Evolutionary conservation across 129 eudicot species (phyloP).

Genomic region (Pseudognaphalium luteoalbum): DNA sequence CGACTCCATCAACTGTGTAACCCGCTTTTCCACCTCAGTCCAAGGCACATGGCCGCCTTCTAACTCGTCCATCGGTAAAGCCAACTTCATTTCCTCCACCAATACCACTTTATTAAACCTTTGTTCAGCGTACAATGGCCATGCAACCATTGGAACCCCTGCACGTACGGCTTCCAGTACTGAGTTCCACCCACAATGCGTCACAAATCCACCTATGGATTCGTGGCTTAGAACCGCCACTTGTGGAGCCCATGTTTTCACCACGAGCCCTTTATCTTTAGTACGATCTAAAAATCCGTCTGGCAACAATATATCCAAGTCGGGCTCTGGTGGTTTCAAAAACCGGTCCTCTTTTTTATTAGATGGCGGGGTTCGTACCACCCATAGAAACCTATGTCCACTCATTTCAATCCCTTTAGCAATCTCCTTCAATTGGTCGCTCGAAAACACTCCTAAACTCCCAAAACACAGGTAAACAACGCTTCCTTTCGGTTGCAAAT

Average conservation of each 20-base stretch:
- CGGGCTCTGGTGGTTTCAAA: slow-evolving; percentile 44
- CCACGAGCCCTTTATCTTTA: slow-evolving; percentile 43
- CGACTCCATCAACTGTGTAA: slow-evolving; percentile 44
- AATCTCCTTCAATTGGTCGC: slow-evolving; percentile 41
- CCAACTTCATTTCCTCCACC: slow-evolving; percentile 43
- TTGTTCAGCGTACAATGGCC: slow-evolving; percentile 58
- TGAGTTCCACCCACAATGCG: slow-evolving; percentile 68
- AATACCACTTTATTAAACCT: slow-evolving; percentile 45
- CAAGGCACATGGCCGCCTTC: slow-evolving; percentile 23
- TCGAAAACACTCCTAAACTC: slow-evolving; percentile 41
- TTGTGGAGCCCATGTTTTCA: slow-evolving; percentile 57
- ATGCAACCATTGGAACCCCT: slow-evolving; percentile 54
- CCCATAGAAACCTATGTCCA: slow-evolving; percentile 50
- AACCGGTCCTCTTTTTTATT: slow-evolving; percentile 27
- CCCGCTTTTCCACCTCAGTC: slow-evolving; percentile 38
- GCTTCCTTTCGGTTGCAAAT: slow-evolving; percentile 44
- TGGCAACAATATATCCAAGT: slow-evolving; percentile 44
- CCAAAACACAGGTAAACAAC: slow-evolving; percentile 55
- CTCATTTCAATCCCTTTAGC: slow-evolving; percentile 47
- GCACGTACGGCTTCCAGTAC: slow-evolving; percentile 42
- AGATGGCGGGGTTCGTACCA: slow-evolving; percentile 42
- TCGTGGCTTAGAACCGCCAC: slow-evolving; percentile 42
- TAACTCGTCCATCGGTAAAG: slow-evolving; percentile 35
- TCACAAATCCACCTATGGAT: slow-evolving; percentile 56
- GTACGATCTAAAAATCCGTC: slow-evolving; percentile 35